These are phyloP conservation scores for Exophiala spinifera DNA, from an alignment of 2,329 filamentous ascomycete species.

Conservation along the genomic window DNA sequence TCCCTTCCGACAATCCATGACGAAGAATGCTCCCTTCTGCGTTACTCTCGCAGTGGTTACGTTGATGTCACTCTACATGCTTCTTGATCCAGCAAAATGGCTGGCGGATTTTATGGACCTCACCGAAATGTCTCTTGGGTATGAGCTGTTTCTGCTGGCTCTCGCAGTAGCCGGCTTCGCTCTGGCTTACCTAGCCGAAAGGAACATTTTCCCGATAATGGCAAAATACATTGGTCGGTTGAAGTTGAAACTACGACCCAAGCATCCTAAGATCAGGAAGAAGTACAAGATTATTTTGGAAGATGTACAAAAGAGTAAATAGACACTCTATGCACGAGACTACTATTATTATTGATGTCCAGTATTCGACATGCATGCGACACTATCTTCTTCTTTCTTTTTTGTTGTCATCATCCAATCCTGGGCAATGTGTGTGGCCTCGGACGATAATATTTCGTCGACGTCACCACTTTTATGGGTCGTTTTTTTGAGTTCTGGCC, in stretches of 20 bases:
- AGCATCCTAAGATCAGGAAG: conserved; percentile 73
- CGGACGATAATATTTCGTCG: background rate
- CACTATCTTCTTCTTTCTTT: too few relatives aligned
- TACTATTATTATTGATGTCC: conserved; percentile 2
- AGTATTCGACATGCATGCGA: background rate
- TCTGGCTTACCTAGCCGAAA: conserved; percentile 69
- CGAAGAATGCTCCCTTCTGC: conserved; percentile 82
- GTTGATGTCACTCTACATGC: conserved; percentile 71
- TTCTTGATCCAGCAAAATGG: conserved; percentile 68
- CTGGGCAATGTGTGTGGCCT: too few relatives aligned
- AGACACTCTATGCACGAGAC: conserved; percentile 37
- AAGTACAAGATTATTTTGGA: conserved; percentile 80
- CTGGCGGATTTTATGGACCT: conserved; percentile 77
- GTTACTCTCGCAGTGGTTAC: conserved; percentile 69
- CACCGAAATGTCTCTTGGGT: conserved; percentile 69
- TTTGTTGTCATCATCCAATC: too few relatives aligned
- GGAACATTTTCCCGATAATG: conserved; percentile 64
- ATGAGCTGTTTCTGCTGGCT: conserved; percentile 68
- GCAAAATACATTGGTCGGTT: conserved; percentile 64
- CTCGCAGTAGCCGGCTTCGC: conserved; percentile 68
- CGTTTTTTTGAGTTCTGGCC: background rate
- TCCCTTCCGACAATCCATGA: conserved; percentile 79
- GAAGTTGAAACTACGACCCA: conserved; percentile 55
- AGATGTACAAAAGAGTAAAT: conserved; percentile 45
- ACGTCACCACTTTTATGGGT: conserved; percentile 4